These are phyloP conservation scores for Dactylella cylindrospora DNA, from an alignment of 2,329 filamentous ascomycete species.

Conservation along the genomic window DNA sequence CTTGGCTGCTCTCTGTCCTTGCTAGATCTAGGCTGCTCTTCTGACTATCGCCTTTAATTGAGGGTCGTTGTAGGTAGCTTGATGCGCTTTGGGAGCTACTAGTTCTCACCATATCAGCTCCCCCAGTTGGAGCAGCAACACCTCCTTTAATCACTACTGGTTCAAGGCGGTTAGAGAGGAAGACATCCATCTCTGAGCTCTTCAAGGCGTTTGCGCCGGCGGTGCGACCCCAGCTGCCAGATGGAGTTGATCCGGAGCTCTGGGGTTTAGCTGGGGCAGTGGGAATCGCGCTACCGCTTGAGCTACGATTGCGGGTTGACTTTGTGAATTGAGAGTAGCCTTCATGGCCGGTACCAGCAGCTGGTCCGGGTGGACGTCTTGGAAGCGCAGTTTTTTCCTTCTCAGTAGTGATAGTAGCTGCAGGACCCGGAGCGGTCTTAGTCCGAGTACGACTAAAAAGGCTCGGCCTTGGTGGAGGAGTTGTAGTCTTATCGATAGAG, in stretches of 20 bases:
- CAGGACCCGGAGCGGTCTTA: constrained; percentile 25
- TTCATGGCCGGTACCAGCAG: constrained; percentile 91
- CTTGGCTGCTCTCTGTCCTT: constrained; percentile 33
- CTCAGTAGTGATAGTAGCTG: constrained; percentile 5
- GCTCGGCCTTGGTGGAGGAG: constrained; percentile 23
- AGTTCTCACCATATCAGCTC: constrained; percentile 53
- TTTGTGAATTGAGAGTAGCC: constrained; percentile 58
- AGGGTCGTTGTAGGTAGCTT: constrained; percentile 19
- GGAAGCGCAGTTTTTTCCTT: constrained; percentile 17
- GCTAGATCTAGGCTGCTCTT: constrained; percentile 35
- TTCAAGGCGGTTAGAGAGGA: constrained; percentile 55
- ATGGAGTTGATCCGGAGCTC: constrained; percentile 12
- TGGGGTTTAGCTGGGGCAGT: constrained; percentile 21
- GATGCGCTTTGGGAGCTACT: constrained; percentile 50
- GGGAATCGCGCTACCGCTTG: constrained; percentile 32
- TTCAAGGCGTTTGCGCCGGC: constrained; percentile 53
- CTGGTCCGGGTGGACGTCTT: constrained; percentile 61
- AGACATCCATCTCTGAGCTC: constrained; percentile 56
- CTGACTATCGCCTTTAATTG: constrained; percentile 28
- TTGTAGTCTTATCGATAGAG: constrained; percentile 8
- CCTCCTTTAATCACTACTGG: constrained; percentile 58
- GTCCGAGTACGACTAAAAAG: constrained; percentile 27
- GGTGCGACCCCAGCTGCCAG: constrained; percentile 50
- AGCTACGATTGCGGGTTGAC: constrained; percentile 25
- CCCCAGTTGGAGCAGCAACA: constrained; percentile 50